These are phyloP conservation scores for Euryodendron excelsum DNA, from an alignment of 148 eudicot species.

Conservation along the genomic window DNA sequence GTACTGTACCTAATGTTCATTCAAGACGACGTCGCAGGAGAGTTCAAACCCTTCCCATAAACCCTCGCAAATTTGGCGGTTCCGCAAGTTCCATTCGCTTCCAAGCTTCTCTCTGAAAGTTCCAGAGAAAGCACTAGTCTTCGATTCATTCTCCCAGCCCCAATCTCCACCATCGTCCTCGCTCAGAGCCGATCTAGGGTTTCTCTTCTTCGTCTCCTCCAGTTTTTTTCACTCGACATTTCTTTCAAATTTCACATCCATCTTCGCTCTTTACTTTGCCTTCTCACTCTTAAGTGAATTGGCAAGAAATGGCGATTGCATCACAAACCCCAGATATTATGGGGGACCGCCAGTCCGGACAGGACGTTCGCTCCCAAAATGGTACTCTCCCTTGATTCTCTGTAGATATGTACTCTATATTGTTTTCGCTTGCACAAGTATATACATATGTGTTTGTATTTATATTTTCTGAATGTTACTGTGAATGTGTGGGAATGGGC, in stretches of 20 bases:
- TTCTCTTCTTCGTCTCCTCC: background rate
- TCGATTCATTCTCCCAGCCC: too few species aligned
- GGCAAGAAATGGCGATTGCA: slow-evolving; percentile 19
- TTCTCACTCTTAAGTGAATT: background rate
- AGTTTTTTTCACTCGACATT: background rate
- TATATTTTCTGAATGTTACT: too few species aligned
- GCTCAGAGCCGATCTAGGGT: too few species aligned
- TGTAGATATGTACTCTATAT: background rate
- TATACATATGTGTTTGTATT: background rate
- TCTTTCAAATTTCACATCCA: background rate
- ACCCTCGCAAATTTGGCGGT: too few species aligned
- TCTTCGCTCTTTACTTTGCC: background rate
- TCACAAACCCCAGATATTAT: slow-evolving; percentile 59
- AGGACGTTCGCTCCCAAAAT: slow-evolving; percentile 95
- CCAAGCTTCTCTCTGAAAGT: too few species aligned
- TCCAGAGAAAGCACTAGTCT: too few species aligned
- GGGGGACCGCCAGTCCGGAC: slow-evolving; percentile 96
- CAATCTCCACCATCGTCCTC: background rate
- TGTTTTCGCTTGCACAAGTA: background rate
- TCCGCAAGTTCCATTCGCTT: too few species aligned
- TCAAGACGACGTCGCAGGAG: too few species aligned
- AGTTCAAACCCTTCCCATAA: too few species aligned
- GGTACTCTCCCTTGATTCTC: slow-evolving; percentile 21
- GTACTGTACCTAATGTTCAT: too few species aligned
- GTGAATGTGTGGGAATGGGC: slow-evolving; percentile 15